phyloP scores from a whole-genome alignment of 2,329 filamentous ascomycete species.

The Monascus ruber region DNA sequence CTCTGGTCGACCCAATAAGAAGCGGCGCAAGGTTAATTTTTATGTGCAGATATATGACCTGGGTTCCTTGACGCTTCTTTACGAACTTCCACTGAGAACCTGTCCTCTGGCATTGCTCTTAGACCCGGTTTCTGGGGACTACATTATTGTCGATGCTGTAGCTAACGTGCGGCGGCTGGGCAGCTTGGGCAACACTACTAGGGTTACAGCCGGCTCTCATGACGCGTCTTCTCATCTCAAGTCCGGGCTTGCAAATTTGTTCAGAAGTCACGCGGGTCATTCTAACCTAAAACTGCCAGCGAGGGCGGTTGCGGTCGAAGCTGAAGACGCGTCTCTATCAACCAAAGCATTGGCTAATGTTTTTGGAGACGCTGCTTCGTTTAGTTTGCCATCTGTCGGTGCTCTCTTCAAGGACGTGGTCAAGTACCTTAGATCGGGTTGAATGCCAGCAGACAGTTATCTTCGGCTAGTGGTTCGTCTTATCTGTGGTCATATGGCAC shows the following conservation, averaged over 20 bases:
- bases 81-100: constrained; percentile 43
- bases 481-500: no score
- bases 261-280: constrained; percentile 8
- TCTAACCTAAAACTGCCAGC: constrained; percentile 1
- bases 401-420: constrained; percentile 30
- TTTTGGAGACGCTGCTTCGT: constrained; percentile 28
- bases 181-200: constrained; percentile 13
- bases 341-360: constrained; percentile 21
- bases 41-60: constrained; percentile 56
- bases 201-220: constrained; percentile 12
- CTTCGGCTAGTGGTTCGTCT: no score
- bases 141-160: constrained; percentile 62
- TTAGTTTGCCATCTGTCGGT: constrained; percentile 26
- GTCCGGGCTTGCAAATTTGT: constrained; percentile 24
- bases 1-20: constrained; percentile 24
- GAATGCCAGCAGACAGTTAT: no score
- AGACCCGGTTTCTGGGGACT: constrained; percentile 55
- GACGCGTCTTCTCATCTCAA: constrained; percentile 14
- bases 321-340: constrained; percentile 11
- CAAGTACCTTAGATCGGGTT: constrained; percentile 14
- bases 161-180: constrained; percentile 53
- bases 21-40: constrained; percentile 34
- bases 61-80: constrained; percentile 47
- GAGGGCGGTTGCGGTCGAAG: constrained; percentile 1
- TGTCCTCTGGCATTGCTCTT: constrained; percentile 58